phyloP scores from a whole-genome alignment of 2,329 filamentous ascomycete species.

The Xylariaceae sp. region DNA sequence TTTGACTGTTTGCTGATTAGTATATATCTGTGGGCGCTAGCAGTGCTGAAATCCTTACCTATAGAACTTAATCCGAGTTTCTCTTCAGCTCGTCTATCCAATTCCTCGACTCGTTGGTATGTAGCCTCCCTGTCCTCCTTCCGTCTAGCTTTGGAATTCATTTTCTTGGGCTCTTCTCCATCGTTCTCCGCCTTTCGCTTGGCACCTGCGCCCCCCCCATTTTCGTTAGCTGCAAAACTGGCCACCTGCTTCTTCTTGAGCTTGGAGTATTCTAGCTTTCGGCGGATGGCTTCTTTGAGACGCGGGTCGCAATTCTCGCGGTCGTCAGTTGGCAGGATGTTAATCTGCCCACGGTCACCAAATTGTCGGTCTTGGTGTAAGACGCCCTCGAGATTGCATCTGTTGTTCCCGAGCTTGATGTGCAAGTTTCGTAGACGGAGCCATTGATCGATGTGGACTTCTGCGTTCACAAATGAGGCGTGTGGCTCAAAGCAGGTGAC shows the following conservation, averaged over 20 bases:
- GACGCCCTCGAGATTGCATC: conserved; percentile 63
- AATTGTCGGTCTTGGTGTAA: conserved; percentile 57
- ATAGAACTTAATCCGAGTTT: conserved; percentile 33
- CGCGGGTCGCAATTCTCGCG: conserved; percentile 42
- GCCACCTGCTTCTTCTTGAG: conserved; percentile 25
- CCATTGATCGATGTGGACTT: conserved; percentile 58
- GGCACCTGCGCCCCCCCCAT: conserved; percentile 3
- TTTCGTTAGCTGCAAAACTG: conserved; percentile 13
- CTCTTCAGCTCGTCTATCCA: conserved; percentile 27
- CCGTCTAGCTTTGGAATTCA: conserved; percentile 26
- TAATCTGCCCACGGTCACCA: conserved; percentile 53
- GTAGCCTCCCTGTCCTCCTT: conserved; percentile 25
- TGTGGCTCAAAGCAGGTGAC: conserved; percentile 70
- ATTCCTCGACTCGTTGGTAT: conserved; percentile 23
- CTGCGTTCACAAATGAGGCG: conserved; percentile 50
- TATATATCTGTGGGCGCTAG: not conserved
- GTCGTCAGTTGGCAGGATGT: conserved; percentile 41
- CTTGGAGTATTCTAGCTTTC: conserved; percentile 62
- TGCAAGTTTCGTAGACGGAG: conserved; percentile 69
- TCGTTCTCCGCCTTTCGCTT: conserved; percentile 25
- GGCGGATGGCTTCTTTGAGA: conserved; percentile 55
- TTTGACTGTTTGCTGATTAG: conserved; percentile 37
- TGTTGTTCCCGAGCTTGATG: conserved; percentile 54
- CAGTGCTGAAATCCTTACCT: conserved; percentile 8
- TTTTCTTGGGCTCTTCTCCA: conserved; percentile 11